Percentiles rank a stretch among this genome's conserved stretches.
These are phyloP conservation scores for Ilex paraguariensis DNA, from an alignment of 305 asterid species.

Conservation along the genomic window DNA sequence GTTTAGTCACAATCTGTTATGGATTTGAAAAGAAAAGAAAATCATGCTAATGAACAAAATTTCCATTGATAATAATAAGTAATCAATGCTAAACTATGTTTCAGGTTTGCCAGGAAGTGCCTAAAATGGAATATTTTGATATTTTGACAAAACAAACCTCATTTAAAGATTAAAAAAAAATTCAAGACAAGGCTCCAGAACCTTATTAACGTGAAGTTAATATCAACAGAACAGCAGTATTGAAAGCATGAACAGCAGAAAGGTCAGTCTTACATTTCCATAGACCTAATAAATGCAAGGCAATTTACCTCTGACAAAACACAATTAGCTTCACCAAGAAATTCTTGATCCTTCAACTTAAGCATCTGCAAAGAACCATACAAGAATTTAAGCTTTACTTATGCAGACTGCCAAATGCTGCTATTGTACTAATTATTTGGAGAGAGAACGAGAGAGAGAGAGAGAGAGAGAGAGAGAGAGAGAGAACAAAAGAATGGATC, in stretches of 20 bases:
- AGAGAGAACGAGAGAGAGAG: no score
- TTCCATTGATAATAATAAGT: no score
- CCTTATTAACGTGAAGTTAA: conserved; percentile 2
- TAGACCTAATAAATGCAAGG: conserved; percentile 7
- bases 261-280: conserved; percentile 4
- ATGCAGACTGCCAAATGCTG: conserved; percentile 3
- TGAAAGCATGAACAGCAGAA: not conserved
- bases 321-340: conserved; percentile 77
- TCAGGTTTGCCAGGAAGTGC: no score
- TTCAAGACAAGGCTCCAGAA: not conserved
- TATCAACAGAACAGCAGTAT: not conserved
- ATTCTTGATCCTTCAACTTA: conserved; percentile 72
- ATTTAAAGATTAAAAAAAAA: not conserved
- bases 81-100: no score
- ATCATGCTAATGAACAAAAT: no score
- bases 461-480: no score
- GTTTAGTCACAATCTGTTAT: conserved; percentile 56
- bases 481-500: no score
- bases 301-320: conserved; percentile 64
- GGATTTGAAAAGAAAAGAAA: conserved; percentile 10
- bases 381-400: not conserved
- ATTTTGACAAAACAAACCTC: no score
- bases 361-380: conserved; percentile 40
- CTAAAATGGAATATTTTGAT: no score
- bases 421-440: not conserved